Percentiles rank a stretch among this genome's conserved stretches.
These are phyloP conservation scores for Trapa incisa DNA, from an alignment of 345 rosid genomes.

Conservation along the genomic window DNA sequence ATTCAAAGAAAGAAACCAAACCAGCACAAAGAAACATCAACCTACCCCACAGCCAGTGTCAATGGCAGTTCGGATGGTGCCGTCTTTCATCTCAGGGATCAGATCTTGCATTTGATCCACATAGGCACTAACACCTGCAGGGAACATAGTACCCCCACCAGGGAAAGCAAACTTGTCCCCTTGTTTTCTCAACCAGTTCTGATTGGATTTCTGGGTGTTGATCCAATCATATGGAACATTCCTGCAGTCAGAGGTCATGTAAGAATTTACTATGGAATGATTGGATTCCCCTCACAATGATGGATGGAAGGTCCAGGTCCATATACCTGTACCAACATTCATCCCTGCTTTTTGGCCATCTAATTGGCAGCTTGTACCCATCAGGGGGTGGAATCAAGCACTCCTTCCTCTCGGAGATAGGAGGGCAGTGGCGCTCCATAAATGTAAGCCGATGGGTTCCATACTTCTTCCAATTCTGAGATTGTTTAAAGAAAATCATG, in stretches of 20 bases:
- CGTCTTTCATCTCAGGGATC: conserved; percentile 91
- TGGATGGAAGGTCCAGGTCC: conserved; percentile 4
- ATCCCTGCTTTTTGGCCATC: conserved; percentile 88
- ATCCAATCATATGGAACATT: conserved; percentile 99
- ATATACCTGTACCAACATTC: conserved; percentile 95
- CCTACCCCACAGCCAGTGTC: conserved; percentile 99
- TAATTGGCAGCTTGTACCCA: conserved; percentile 84
- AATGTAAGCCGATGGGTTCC: conserved; percentile 72
- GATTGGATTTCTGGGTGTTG: conserved; percentile 91
- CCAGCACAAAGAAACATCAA: neutral
- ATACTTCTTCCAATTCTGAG: conserved; percentile 91
- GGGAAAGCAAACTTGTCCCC: conserved; percentile 91
- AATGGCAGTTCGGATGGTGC: conserved; percentile 80
- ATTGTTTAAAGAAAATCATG: conserved; percentile 2
- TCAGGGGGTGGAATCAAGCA: conserved; percentile 95
- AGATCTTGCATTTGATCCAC: conserved; percentile 89
- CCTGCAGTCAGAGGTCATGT: conserved; percentile 32
- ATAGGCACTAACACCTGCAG: conserved; percentile 82
- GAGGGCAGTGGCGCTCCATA: conserved; percentile 97
- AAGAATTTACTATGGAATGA: neutral
- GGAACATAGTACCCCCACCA: conserved; percentile 99
- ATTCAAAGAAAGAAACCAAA: neutral
- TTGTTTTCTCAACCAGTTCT: conserved; percentile 84
- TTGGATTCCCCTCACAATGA: neutral
- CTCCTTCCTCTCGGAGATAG: conserved; percentile 71